Base-by-base conservation (phyloP, 2,329 filamentous ascomycete species). In the Cyclaneusma minus region DNA sequence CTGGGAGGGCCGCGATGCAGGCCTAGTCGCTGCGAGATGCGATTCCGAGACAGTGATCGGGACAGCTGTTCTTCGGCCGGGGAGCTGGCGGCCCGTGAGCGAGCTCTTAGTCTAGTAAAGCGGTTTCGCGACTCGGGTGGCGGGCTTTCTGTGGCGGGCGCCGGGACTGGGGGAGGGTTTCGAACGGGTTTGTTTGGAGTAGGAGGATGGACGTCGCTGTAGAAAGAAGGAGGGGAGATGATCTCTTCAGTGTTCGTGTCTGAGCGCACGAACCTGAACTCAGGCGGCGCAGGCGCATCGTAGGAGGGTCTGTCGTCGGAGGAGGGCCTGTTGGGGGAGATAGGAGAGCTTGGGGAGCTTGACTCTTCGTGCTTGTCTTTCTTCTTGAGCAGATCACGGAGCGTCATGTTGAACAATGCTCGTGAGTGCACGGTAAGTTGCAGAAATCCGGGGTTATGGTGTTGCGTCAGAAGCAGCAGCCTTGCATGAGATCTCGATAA, bases 231-330 rank as follows among this genome's bases (percentile, higher is more conserved):
- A 7, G 81, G 79, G 29, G 70, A 60, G 47, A 93, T 81, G 37
- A 77, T 58, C 49, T 94, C 83, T 47, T 84, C 68, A 2, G 75
- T 72, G 37, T 72, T 55, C 1, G 85, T 93, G 45, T 92, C 87
- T 37, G 81, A 77, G 34, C 84, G 76, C 44, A 89, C 64, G 55
- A 94, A 83, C 35, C 65, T 82, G 56, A 94, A 83, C 39, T 80
- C 72, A 30, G 77, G 73, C 2, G 60, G 16, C n/a, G 23, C 27
- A 11, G 38, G 34, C 10, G 15, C 15, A 21, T 22, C 11, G 21
- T 11, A 6, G 22, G 7, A 9, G 9, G 13, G 24, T 17, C 20
- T 25, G 16, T 25, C 17, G 17, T 25, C n/a, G n/a, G n/a, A n/a
- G n/a, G n/a, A n/a, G n/a, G n/a, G n/a, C n/a, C n/a, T n/a, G n/a